Conservation (phyloP, 345 rosid species). For the Aegle marmelos region DNA sequence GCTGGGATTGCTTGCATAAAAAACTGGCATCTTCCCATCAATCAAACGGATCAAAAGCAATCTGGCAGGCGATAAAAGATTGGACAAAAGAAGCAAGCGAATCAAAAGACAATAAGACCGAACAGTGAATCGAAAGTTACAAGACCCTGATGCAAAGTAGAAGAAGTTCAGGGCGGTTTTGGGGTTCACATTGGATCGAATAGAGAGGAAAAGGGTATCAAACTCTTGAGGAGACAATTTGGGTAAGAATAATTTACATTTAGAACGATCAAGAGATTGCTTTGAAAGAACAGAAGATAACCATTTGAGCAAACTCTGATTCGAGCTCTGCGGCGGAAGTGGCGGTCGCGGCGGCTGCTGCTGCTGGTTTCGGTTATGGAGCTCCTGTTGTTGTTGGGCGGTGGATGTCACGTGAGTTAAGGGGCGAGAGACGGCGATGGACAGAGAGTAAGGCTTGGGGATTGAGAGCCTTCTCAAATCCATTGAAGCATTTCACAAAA, state of each 20-base stretch:
- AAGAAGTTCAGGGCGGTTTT: conserved; percentile 64
- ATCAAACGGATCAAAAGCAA: conserved; percentile 61
- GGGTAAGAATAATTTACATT: conserved; percentile 42
- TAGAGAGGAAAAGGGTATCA: conserved; percentile 40
- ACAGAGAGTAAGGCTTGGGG: conserved; percentile 23
- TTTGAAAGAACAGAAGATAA: conserved; percentile 54
- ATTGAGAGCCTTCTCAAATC: conserved; percentile 48
- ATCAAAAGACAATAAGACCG: conserved; percentile 67
- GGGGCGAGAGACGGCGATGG: conserved; percentile 36
- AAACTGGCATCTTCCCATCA: conserved; percentile 46
- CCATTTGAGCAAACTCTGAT: conserved; percentile 32
- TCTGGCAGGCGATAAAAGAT: conserved; percentile 53
- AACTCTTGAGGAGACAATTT: conserved; percentile 53
- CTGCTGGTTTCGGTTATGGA: conserved; percentile 14
- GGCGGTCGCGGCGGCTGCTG: conserved; percentile 17
- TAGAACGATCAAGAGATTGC: conserved; percentile 44
- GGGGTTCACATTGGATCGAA: conserved; percentile 48
- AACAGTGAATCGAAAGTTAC: conserved; percentile 56
- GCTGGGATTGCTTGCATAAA: conserved; percentile 6
- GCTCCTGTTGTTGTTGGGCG: conserved; percentile 10
- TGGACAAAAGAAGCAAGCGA: conserved; percentile 44
- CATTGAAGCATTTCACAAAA: conserved; percentile 29
- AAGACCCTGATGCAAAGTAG: conserved; percentile 49
- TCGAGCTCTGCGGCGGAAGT: conserved; percentile 22
- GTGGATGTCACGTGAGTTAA: conserved; percentile 32